Conservation (phyloP, 2,329 filamentous ascomycete genomes). For the Trichoderma asperellum region DNA sequence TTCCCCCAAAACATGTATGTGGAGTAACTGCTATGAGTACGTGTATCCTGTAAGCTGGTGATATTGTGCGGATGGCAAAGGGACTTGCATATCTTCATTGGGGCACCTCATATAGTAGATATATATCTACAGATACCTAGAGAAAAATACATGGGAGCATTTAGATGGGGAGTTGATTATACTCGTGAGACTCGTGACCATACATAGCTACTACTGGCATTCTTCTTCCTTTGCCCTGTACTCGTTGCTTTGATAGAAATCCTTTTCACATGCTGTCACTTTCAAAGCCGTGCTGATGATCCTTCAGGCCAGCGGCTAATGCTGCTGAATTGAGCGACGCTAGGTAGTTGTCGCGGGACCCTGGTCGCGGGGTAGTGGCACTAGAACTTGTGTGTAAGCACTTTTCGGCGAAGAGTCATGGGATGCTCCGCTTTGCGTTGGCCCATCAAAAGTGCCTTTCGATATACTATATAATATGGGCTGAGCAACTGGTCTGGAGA, state of each 20-base stretch:
- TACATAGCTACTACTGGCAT: neutral
- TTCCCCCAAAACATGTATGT: neutral
- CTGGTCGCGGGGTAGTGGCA: neutral
- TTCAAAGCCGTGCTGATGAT: neutral
- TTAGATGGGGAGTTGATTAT: neutral
- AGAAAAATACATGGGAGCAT: slow-evolving; percentile 13
- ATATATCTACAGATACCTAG: neutral
- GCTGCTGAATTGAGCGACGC: neutral
- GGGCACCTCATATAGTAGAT: neutral
- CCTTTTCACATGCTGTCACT: neutral
- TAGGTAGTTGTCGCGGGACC: neutral
- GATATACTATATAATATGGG: neutral
- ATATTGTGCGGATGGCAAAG: neutral
- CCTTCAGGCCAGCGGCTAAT: neutral
- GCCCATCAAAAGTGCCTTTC: neutral
- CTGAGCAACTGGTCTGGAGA: neutral
- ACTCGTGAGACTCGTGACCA: neutral
- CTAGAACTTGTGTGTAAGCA: neutral
- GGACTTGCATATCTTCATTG: neutral
- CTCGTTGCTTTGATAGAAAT: neutral
- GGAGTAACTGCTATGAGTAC: neutral
- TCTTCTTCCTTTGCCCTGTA: neutral
- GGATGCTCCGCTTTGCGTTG: neutral
- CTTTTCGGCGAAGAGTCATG: slow-evolving; percentile 12
- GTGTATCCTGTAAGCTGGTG: neutral